Evolutionary conservation across 2,329 filamentous ascomycete species (phyloP).

Genomic region (Fusarium vanettenii): DNA sequence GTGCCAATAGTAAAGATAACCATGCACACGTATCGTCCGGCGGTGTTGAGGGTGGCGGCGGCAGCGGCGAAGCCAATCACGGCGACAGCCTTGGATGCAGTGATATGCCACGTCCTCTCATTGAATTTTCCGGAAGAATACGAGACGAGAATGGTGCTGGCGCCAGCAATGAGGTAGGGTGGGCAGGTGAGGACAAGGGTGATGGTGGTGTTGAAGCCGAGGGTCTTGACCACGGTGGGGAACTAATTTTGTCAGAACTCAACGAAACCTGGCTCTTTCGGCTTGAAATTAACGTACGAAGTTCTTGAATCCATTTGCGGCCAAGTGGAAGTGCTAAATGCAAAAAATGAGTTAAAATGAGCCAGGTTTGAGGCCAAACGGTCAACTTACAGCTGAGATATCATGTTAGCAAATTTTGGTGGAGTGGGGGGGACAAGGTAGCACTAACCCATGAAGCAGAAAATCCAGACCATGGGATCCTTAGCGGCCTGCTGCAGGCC

Average conservation of each 20-base stretch:
- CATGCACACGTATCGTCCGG: slow-evolving; percentile 46
- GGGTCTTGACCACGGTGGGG: slow-evolving; percentile 44
- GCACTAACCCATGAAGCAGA: slow-evolving; percentile 56
- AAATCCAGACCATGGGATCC: slow-evolving; percentile 61
- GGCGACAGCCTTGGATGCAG: slow-evolving; percentile 54
- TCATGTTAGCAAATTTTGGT: not conserved
- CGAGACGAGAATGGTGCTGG: slow-evolving; percentile 36
- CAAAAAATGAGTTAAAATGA: not conserved
- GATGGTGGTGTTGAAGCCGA: slow-evolving; percentile 44
- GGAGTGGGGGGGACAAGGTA: not conserved
- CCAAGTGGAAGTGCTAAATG: slow-evolving; percentile 57
- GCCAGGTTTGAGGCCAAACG: not conserved
- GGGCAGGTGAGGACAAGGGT: slow-evolving; percentile 51
- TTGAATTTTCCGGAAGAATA: slow-evolving; percentile 58
- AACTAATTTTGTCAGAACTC: slow-evolving; percentile 25
- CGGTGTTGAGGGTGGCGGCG: slow-evolving; percentile 40
- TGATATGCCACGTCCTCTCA: slow-evolving; percentile 62
- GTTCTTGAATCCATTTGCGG: slow-evolving; percentile 59
- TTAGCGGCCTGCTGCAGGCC: slow-evolving; percentile 57
- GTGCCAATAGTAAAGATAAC: slow-evolving; percentile 54
- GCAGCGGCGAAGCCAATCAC: slow-evolving; percentile 43
- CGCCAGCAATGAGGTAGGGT: slow-evolving; percentile 57
- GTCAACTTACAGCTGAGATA: slow-evolving; percentile 32
- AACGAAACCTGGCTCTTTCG: not conserved
- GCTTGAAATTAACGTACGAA: slow-evolving; percentile 21